These are phyloP conservation scores for Aquilaria malaccensis DNA, from an alignment of 345 rosid species.

Conservation along the genomic window DNA sequence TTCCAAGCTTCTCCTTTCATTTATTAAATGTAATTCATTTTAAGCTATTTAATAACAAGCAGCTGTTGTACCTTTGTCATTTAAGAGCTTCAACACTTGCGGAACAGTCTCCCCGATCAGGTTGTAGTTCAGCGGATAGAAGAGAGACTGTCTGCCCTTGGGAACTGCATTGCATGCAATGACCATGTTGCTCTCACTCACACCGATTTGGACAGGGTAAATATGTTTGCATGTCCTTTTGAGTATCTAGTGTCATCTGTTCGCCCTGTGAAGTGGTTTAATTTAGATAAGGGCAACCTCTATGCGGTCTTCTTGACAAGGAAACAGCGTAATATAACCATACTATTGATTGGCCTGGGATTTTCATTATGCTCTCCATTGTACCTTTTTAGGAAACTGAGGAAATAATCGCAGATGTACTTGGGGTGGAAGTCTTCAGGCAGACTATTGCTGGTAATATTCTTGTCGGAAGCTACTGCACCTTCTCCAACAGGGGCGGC, in stretches of 20 bases:
- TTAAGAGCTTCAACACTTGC: conserved; percentile 84
- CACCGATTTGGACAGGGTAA: conserved; percentile 74
- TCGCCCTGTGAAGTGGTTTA: no score
- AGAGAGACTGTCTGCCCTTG: conserved; percentile 83
- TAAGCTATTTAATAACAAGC: no score
- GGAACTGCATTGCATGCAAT: conserved; percentile 89
- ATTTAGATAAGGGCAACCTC: no score
- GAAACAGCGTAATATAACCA: no score
- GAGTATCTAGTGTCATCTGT: no score
- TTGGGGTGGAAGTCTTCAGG: conserved; percentile 89
- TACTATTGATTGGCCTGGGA: background rate
- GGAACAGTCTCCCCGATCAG: conserved; percentile 80
- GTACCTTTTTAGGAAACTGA: conserved; percentile 52
- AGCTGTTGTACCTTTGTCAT: conserved; percentile 1
- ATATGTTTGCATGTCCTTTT: background rate
- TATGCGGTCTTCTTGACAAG: no score
- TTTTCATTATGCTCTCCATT: no score
- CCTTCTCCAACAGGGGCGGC: conserved; percentile 84
- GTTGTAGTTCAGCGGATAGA: conserved; percentile 86
- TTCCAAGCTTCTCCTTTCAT: no score
- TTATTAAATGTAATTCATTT: no score
- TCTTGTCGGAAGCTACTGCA: conserved; percentile 87
- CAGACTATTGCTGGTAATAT: conserved; percentile 91
- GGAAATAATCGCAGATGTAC: conserved; percentile 89
- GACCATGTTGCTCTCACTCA: conserved; percentile 93